phyloP scores from a whole-genome alignment of 495 filamentous ascomycete genomes.

The Aspergillus panamensis region DNA sequence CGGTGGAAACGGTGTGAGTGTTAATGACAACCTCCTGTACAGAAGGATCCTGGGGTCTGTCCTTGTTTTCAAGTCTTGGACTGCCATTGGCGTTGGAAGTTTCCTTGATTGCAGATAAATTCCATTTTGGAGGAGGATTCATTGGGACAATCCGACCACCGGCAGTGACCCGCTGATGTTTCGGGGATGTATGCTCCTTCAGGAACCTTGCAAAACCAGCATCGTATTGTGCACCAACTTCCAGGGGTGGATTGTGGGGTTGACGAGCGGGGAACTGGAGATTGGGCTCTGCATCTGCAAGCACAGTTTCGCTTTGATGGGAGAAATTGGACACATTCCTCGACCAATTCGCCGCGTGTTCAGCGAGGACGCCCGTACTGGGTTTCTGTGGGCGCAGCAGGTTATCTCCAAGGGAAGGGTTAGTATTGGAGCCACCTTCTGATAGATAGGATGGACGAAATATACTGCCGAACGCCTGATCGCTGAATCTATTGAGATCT shows the following conservation, averaged over 20 bases:
- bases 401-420: slow-evolving; percentile 22
- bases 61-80: slow-evolving; percentile 2
- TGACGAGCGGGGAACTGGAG: slow-evolving; percentile 21
- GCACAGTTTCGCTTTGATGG: slow-evolving; percentile 9
- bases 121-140: slow-evolving; percentile 35
- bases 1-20: not conserved
- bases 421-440: slow-evolving; percentile 1
- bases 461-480: slow-evolving; percentile 29
- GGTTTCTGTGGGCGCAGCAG: slow-evolving; percentile 23
- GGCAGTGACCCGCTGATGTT: slow-evolving; percentile 59
- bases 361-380: slow-evolving; percentile 20
- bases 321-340: slow-evolving; percentile 18
- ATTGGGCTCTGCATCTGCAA: slow-evolving; percentile 9
- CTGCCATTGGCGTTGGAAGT: slow-evolving; percentile 6
- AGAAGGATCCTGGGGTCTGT: not conserved
- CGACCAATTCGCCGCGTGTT: slow-evolving; percentile 22
- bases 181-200: slow-evolving; percentile 57
- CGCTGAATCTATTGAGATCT: slow-evolving; percentile 29
- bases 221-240: slow-evolving; percentile 27
- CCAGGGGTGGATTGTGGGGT: slow-evolving; percentile 24
- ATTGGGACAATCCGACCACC: slow-evolving; percentile 62
- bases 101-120: slow-evolving; percentile 22
- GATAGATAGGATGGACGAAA: not conserved
- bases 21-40: not conserved
- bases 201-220: slow-evolving; percentile 51